Base-by-base conservation (phyloP, 2,329 filamentous ascomycete species). In the Aquanectria penicillioides region DNA sequence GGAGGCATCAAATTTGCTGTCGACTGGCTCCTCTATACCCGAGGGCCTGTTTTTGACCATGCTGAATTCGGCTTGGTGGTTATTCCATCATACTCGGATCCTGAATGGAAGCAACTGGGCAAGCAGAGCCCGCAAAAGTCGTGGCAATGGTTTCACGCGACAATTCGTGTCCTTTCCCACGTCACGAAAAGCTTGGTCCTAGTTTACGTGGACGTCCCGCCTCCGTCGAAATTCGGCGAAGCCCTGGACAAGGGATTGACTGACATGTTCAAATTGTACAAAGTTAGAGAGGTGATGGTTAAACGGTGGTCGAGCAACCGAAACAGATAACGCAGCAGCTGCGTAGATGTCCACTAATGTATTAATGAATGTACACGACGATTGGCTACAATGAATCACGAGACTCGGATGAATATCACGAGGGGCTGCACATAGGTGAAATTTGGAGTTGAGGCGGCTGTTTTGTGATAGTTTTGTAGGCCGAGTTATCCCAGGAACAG, bases 1-100 rank as follows among this genome's bases (percentile, higher is more conserved):
- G 88, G 91, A 5, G 96, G 95, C 29, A 89, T 97, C 73, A 99
- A 99, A 72, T 99, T 99, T 69, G 92, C 92, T 18, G 91, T 93
- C 9, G 95, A 99, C 75, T 97, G 92, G 80, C 80, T 99, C n/a
- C 84, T 99, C 7, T 99, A 99, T 77, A 89, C 93, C 55, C 89
- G 93, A 17, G 95, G 95, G 0, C 95, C 95, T 0, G 94, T 95
- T 0, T 98, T 99, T 74, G 89, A 93, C 18, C 95, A 99, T 72
- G 95, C 95, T 18, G 93, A 98, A 71, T 99, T 97, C 72, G 94
- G 92, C 1, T 79, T 97, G 37, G 82, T 94, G 20, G 87, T 99
- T 34, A 73, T 98, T 4, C 94, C 95, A 0, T 89, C 93, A 0
- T 98, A 96, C 72, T 88, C 83, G 0, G 81, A 95, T 71, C 72